These are phyloP conservation scores for Sugiyamaella valdiviana DNA, from an alignment of 805 yeast genomes.

Conservation along the genomic window DNA sequence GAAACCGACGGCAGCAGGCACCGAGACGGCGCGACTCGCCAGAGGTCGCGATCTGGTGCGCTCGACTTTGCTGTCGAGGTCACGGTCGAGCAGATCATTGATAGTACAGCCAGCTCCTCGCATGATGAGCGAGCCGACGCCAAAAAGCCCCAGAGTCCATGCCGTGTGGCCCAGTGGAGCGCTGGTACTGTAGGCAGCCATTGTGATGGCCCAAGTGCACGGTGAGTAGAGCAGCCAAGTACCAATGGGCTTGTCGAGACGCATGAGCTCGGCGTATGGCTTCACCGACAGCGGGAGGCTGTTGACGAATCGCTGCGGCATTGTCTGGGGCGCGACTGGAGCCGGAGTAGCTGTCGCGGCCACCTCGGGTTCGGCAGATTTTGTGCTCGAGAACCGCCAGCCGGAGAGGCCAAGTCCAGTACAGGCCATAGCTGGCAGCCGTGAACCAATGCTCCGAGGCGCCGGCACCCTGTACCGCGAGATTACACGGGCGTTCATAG, in stretches of 20 bases:
- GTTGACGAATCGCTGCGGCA: constrained; percentile 29
- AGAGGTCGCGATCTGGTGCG: constrained; percentile 90
- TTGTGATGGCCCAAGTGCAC: constrained; percentile 84
- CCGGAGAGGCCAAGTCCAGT: background rate
- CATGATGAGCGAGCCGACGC: constrained; percentile 84
- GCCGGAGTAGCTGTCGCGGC: background rate
- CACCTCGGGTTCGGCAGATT: background rate
- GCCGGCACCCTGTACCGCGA: no score
- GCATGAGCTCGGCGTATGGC: constrained; percentile 88
- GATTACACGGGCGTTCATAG: no score
- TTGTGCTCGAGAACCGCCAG: background rate
- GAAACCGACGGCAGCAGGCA: constrained; percentile 62
- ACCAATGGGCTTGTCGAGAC: constrained; percentile 95
- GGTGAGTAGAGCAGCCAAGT: constrained; percentile 79
- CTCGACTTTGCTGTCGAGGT: constrained; percentile 77
- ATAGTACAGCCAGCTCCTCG: constrained; percentile 98
- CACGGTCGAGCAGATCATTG: constrained; percentile 79
- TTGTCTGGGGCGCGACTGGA: constrained; percentile 18
- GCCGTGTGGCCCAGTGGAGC: constrained; percentile 64
- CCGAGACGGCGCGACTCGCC: constrained; percentile 75
- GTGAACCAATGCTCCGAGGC: no score
- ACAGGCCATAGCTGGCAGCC: no score
- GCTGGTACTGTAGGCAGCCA: constrained; percentile 66
- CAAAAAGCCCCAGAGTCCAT: constrained; percentile 61
- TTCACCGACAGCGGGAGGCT: constrained; percentile 63